Percentiles rank a stretch among this genome's conserved stretches.
These are phyloP conservation scores for Lentinus brumalis DNA, from an alignment of 768 basidiomycete genomes.

Conservation along the genomic window DNA sequence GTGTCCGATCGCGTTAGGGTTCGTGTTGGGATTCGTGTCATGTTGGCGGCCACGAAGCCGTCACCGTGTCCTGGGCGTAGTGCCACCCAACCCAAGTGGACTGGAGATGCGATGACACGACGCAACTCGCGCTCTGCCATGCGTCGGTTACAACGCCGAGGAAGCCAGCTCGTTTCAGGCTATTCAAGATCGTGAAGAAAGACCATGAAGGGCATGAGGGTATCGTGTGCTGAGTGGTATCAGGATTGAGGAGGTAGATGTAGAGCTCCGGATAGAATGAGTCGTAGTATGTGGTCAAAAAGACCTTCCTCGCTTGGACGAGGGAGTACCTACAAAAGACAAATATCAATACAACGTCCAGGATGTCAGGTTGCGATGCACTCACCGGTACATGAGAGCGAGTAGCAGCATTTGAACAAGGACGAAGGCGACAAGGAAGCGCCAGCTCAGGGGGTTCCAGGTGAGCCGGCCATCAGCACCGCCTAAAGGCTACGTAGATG, in stretches of 20 bases:
- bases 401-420: conserved; percentile 49
- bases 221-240: conserved; percentile 40
- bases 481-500: neutral
- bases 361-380: neutral
- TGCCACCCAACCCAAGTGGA: conserved; percentile 41
- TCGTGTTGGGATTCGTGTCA: conserved; percentile 4
- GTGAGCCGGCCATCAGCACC: neutral
- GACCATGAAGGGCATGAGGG: conserved; percentile 41
- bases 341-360: neutral
- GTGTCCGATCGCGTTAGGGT: conserved; percentile 1
- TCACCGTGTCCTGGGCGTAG: conserved; percentile 17
- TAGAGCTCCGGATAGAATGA: conserved; percentile 76
- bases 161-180: conserved; percentile 45
- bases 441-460: conserved; percentile 25
- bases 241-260: conserved; percentile 45
- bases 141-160: conserved; percentile 39
- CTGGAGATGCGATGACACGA: conserved; percentile 39
- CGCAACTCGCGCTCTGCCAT: conserved; percentile 38
- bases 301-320: conserved; percentile 53
- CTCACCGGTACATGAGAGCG: conserved; percentile 62
- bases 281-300: conserved; percentile 77
- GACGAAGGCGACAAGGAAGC: conserved; percentile 37
- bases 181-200: conserved; percentile 38
- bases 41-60: conserved; percentile 19
- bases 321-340: conserved; percentile 44